phyloP scores from a whole-genome alignment of 441 rosid species.

The Omphalea diandra region DNA sequence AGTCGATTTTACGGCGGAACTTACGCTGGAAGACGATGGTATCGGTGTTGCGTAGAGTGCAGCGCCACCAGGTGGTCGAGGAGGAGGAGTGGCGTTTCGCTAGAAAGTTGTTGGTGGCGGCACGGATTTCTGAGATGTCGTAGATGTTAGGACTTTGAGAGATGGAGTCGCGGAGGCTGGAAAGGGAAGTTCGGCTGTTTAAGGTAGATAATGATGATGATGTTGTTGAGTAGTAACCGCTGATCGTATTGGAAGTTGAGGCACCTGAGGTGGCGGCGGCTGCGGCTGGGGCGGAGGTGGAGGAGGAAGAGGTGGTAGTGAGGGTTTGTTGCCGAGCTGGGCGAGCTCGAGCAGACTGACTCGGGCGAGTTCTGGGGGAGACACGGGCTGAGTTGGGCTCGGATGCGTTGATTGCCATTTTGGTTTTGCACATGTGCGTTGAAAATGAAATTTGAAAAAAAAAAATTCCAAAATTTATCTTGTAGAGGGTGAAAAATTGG shows the following conservation, averaged over 20 bases:
- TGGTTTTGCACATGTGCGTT: slow-evolving; percentile 66
- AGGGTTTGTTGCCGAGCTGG: slow-evolving; percentile 3
- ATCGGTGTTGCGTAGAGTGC: slow-evolving; percentile 53
- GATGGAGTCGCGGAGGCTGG: slow-evolving; percentile 62
- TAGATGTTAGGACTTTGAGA: slow-evolving; percentile 75
- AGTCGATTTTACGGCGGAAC: slow-evolving; percentile 50
- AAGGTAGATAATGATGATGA: slow-evolving; percentile 43
- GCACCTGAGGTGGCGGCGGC: slow-evolving; percentile 24
- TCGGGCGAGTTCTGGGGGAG: slow-evolving; percentile 24
- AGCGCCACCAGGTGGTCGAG: slow-evolving; percentile 71
- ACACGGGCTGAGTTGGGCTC: slow-evolving; percentile 35
- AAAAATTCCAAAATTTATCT: no score
- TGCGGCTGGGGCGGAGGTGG: slow-evolving; percentile 11
- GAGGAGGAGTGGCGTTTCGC: slow-evolving; percentile 53
- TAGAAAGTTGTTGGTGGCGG: slow-evolving; percentile 88
- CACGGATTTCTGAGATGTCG: slow-evolving; percentile 69
- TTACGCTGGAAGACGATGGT: slow-evolving; percentile 71
- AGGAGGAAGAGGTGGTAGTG: slow-evolving; percentile 26
- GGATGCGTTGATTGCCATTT: slow-evolving; percentile 62
- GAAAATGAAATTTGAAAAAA: no score
- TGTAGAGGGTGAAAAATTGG: no score
- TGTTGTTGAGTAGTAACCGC: slow-evolving; percentile 21
- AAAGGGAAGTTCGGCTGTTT: slow-evolving; percentile 54
- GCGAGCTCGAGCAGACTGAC: neutral
- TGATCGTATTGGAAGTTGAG: slow-evolving; percentile 25